A percentile compares a stretch with the other conserved stretches of the same genome.
phyloP scores from a whole-genome alignment of 2,329 filamentous ascomycete genomes.

The Botryotinia convoluta region DNA sequence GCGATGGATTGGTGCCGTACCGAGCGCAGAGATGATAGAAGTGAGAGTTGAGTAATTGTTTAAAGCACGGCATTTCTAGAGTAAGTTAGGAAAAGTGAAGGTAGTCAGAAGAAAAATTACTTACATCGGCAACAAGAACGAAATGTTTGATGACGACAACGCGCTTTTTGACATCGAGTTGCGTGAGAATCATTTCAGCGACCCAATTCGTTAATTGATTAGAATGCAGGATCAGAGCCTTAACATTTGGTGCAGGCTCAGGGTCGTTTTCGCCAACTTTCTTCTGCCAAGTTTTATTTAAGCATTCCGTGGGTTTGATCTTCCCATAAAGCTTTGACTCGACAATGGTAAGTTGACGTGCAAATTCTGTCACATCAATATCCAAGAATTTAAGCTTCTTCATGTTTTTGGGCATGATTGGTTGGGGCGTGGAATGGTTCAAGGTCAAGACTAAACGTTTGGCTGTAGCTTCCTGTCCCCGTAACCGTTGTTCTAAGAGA shows the following conservation, averaged over 20 bases:
- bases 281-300: conserved; percentile 99
- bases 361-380: conserved; percentile 93
- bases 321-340: conserved; percentile 93
- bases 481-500: conserved; percentile 82
- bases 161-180: conserved; percentile 90
- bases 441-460: conserved; percentile 86
- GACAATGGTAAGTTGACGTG: conserved; percentile 95
- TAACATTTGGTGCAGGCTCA: conserved; percentile 90
- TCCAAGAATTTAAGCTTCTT: conserved; percentile 98
- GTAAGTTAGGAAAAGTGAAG: conserved; percentile 31
- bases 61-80: conserved; percentile 82
- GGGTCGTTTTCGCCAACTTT: conserved; percentile 78
- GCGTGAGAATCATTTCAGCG: conserved; percentile 95
- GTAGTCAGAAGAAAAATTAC: conserved; percentile 39
- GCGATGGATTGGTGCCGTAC: conserved; percentile 91
- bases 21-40: conserved; percentile 93
- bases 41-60: conserved; percentile 99
- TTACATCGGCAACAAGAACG: conserved; percentile 89
- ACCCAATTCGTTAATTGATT: conserved; percentile 99
- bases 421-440: conserved; percentile 75
- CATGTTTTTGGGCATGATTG: conserved; percentile 98
- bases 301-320: conserved; percentile 91
- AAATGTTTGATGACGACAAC: conserved; percentile 99
- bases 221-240: conserved; percentile 93
- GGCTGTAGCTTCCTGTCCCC: conserved; percentile 80